phyloP scores from a whole-genome alignment of 148 eudicot genomes.

The Vaccinium vitisidaea region DNA sequence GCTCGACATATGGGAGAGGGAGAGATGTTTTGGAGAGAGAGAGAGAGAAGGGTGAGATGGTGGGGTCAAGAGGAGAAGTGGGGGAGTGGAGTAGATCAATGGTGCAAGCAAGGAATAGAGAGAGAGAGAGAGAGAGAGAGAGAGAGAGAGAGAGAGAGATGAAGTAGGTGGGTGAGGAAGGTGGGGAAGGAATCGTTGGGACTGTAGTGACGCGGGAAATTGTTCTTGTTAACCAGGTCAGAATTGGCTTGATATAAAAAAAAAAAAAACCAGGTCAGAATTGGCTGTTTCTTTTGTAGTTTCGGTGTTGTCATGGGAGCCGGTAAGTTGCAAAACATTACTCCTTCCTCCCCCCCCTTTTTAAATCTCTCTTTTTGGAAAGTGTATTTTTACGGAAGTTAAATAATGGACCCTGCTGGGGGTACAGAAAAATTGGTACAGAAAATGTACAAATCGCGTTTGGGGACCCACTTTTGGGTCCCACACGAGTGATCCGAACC shows the following conservation, averaged over 20 bases:
- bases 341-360: no score
- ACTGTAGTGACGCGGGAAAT: slow-evolving; percentile 15
- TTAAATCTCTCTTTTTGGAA: no score
- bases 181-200: slow-evolving; percentile 10
- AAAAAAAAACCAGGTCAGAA: slow-evolving; percentile 17
- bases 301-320: background rate
- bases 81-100: slow-evolving; percentile 23
- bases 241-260: no score
- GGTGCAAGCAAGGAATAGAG: slow-evolving; percentile 43
- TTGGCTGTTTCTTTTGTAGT: no score
- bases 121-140: slow-evolving; percentile 8
- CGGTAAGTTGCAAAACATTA: no score
- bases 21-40: slow-evolving; percentile 17
- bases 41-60: background rate
- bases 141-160: slow-evolving; percentile 13
- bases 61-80: slow-evolving; percentile 15
- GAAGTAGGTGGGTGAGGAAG: slow-evolving; percentile 26
- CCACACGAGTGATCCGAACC: no score
- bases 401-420: no score
- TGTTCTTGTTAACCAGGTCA: slow-evolving; percentile 10
- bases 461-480: no score
- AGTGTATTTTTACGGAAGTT: no score
- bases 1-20: background rate
- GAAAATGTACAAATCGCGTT: no score
- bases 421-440: no score